Percentiles rank a stretch among this genome's conserved stretches.
These are phyloP conservation scores for Teratosphaeria pseudoeucalypti DNA, from an alignment of 2,329 filamentous ascomycete genomes.

Conservation along the genomic window DNA sequence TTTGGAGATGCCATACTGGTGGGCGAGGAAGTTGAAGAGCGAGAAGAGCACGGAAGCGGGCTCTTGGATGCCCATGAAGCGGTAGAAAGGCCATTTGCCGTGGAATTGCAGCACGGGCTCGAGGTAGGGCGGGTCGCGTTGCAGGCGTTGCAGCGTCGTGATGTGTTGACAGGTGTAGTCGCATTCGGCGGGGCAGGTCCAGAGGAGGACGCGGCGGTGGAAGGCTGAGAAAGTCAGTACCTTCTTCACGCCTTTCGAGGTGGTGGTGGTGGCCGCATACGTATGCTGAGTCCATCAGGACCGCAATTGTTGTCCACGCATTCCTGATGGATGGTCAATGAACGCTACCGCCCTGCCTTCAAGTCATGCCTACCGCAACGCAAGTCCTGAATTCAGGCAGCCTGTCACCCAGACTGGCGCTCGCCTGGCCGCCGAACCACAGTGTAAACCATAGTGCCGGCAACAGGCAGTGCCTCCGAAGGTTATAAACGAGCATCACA, in stretches of 20 bases:
- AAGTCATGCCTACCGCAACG: constrained; percentile 53
- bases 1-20: constrained; percentile 64
- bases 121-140: constrained; percentile 52
- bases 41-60: constrained; percentile 90
- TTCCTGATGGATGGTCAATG: constrained; percentile 43
- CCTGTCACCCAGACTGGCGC: constrained; percentile 72
- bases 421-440: constrained; percentile 18
- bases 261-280: constrained; percentile 42
- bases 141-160: constrained; percentile 62
- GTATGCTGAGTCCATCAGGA: constrained; percentile 54
- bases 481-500: constrained; percentile 14
- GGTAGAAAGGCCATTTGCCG: constrained; percentile 96
- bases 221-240: constrained; percentile 48
- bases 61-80: constrained; percentile 87
- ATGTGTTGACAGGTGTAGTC: constrained; percentile 97
- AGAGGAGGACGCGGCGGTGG: constrained; percentile 76
- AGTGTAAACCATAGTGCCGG: constrained; percentile 6
- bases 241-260: background rate
- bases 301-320: constrained; percentile 74
- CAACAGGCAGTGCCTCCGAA: constrained; percentile 13
- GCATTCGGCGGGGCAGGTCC: constrained; percentile 89
- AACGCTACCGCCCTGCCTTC: background rate
- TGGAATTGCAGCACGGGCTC: constrained; percentile 79
- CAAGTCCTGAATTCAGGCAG: constrained; percentile 82
- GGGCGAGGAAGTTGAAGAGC: constrained; percentile 79